Conservation (phyloP, 768 basidiomycete genomes). For the Mycena leptocephala region DNA sequence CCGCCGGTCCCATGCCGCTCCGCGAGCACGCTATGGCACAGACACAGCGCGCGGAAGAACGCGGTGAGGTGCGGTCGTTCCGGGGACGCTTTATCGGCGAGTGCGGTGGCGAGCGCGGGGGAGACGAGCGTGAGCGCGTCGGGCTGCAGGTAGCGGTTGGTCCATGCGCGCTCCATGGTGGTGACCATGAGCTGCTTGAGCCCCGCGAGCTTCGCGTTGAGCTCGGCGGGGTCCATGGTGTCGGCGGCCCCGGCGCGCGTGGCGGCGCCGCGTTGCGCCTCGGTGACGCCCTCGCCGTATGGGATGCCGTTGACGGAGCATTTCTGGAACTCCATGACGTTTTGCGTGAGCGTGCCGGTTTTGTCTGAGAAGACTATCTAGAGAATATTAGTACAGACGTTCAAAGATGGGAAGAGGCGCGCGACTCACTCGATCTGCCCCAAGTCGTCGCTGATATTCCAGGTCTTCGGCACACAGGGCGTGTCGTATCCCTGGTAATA, state of each 20-base stretch:
- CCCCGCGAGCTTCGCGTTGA: slow-evolving; percentile 73
- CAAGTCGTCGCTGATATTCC: slow-evolving; percentile 99
- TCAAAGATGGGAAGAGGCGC: too few relatives aligned
- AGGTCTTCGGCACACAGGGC: slow-evolving; percentile 94
- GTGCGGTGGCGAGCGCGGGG: slow-evolving; percentile 86
- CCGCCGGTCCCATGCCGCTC: slow-evolving; percentile 56
- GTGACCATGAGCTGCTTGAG: slow-evolving; percentile 86
- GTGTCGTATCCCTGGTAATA: slow-evolving; percentile 92
- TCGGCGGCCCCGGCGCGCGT: slow-evolving; percentile 85
- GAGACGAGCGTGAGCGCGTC: slow-evolving; percentile 92
- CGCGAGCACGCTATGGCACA: slow-evolving; percentile 94
- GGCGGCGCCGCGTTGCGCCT: slow-evolving; percentile 94
- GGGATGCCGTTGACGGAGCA: slow-evolving; percentile 88
- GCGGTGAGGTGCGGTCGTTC: slow-evolving; percentile 81
- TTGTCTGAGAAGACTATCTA: slow-evolving; percentile 72
- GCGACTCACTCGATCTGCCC: slow-evolving; percentile 97
- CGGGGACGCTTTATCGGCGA: slow-evolving; percentile 71
- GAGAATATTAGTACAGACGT: too few relatives aligned
- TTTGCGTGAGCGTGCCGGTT: slow-evolving; percentile 96
- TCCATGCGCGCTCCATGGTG: slow-evolving; percentile 84
- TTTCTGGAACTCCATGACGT: slow-evolving; percentile 98
- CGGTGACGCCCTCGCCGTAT: slow-evolving; percentile 96
- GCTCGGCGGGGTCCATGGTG: slow-evolving; percentile 77
- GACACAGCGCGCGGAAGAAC: slow-evolving; percentile 95
- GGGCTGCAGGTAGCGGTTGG: slow-evolving; percentile 88